Percentiles rank a stretch among this genome's conserved stretches.
phyloP scores from a whole-genome alignment of 2,329 filamentous ascomycete species.

The Neocatenulostroma microsporum region DNA sequence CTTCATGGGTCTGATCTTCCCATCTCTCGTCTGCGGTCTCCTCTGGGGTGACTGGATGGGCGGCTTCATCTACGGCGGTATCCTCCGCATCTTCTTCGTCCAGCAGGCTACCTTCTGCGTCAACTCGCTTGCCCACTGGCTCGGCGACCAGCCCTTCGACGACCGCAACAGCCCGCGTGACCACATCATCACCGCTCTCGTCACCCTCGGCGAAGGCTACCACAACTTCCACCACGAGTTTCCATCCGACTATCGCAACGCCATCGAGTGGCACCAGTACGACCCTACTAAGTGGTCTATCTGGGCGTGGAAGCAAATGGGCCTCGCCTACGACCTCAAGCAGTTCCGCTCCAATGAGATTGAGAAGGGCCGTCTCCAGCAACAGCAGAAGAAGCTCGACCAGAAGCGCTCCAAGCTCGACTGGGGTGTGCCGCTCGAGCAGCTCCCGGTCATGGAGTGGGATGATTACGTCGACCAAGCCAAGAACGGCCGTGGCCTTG shows the following conservation, averaged over 20 bases:
- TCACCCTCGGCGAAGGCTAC: constrained; percentile 82
- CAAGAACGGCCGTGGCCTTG: constrained; percentile 67
- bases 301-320: constrained; percentile 74
- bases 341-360: constrained; percentile 88
- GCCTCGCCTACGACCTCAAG: constrained; percentile 80
- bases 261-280: constrained; percentile 85
- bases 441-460: constrained; percentile 78
- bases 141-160: constrained; percentile 86
- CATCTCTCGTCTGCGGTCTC: constrained; percentile 66
- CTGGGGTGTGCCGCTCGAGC: constrained; percentile 79
- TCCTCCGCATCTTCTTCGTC: constrained; percentile 80
- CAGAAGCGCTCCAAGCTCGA: constrained; percentile 74
- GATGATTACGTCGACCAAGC: constrained; percentile 73
- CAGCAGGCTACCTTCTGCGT: constrained; percentile 91
- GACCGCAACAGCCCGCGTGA: constrained; percentile 87
- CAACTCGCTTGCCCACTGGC: constrained; percentile 85
- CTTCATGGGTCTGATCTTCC: constrained; percentile 68
- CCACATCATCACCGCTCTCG: constrained; percentile 75
- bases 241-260: constrained; percentile 86
- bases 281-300: constrained; percentile 89
- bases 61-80: constrained; percentile 76
- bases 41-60: constrained; percentile 75
- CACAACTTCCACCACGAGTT: constrained; percentile 97
- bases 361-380: constrained; percentile 82
- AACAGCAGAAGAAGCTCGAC: constrained; percentile 87